These are phyloP conservation scores for Primulina huaijiensis DNA, from an alignment of 257 asterid species.

Conservation along the genomic window DNA sequence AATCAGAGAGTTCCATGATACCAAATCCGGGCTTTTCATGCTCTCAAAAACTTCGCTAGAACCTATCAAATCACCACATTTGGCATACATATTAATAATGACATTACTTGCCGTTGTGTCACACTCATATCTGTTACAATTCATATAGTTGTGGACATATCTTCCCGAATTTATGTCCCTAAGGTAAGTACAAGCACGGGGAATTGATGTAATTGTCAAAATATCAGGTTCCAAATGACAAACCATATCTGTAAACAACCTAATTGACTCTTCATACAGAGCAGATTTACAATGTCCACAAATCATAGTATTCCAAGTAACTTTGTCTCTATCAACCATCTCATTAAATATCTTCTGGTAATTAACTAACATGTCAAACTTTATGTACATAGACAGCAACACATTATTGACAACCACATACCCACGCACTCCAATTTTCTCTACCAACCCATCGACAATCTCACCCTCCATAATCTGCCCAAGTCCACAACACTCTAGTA, in stretches of 20 bases:
- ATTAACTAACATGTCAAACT: conserved; percentile 44
- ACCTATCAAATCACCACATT: conserved; percentile 57
- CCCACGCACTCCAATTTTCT: conserved; percentile 52
- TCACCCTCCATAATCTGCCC: conserved; percentile 57
- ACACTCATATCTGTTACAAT: conserved; percentile 46
- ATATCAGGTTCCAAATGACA: conserved; percentile 51
- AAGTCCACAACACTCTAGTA: conserved; percentile 58
- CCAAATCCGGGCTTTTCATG: conserved; percentile 58
- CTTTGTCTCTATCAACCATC: conserved; percentile 60
- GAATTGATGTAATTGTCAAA: conserved; percentile 56
- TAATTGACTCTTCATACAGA: conserved; percentile 50
- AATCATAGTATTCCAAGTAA: conserved; percentile 76
- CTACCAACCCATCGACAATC: conserved; percentile 56
- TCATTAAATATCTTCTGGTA: conserved; percentile 47
- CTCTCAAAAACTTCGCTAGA: conserved; percentile 58
- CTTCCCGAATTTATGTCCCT: conserved; percentile 58
- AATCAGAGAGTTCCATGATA: conserved; percentile 78
- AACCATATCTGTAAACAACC: conserved; percentile 52
- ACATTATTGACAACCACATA: conserved; percentile 54
- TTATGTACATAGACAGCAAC: conserved; percentile 67
- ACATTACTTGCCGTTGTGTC: conserved; percentile 51
- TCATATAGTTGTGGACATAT: conserved; percentile 56
- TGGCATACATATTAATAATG: conserved; percentile 70
- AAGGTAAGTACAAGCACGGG: conserved; percentile 68
- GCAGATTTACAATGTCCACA: conserved; percentile 55